These are phyloP conservation scores for Crithidia expoeki DNA, from an alignment of 208 protist species.

Conservation along the genomic window DNA sequence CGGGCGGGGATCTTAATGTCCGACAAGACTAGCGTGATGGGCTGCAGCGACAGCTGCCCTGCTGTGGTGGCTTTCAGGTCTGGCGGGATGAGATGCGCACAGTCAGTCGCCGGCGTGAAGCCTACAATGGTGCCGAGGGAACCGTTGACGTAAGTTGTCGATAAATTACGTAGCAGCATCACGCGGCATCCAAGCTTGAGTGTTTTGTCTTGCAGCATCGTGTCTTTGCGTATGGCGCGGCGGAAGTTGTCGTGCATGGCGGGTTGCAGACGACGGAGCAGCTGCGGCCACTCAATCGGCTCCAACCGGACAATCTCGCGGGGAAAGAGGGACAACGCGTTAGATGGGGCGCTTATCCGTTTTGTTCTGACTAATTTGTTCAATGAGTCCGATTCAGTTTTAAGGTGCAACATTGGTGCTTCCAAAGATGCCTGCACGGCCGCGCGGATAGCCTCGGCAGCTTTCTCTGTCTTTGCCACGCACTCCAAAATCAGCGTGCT, in stretches of 20 bases:
- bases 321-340: constrained; percentile 7
- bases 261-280: constrained; percentile 32
- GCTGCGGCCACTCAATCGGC: constrained; percentile 20
- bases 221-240: constrained; percentile 45
- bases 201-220: constrained; percentile 65
- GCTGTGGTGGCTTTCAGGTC: constrained; percentile 30
- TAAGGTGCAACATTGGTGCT: too few species aligned
- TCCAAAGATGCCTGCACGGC: neutral
- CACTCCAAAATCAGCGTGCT: constrained; percentile 22
- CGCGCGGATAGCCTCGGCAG: neutral
- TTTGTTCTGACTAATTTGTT: neutral
- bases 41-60: neutral
- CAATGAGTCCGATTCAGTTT: too few species aligned
- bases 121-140: constrained; percentile 72
- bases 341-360: too few species aligned
- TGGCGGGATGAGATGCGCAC: constrained; percentile 46
- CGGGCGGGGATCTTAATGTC: neutral
- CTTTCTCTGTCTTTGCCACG: neutral
- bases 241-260: constrained; percentile 38
- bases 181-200: constrained; percentile 89
- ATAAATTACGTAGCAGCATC: constrained; percentile 87
- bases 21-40: neutral
- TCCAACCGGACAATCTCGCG: constrained; percentile 25
- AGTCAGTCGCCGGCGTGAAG: constrained; percentile 44
- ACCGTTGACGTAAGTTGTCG: constrained; percentile 69